Base-by-base conservation (phyloP, 257 asterid species). In the Lithospermum erythrorhizon region DNA sequence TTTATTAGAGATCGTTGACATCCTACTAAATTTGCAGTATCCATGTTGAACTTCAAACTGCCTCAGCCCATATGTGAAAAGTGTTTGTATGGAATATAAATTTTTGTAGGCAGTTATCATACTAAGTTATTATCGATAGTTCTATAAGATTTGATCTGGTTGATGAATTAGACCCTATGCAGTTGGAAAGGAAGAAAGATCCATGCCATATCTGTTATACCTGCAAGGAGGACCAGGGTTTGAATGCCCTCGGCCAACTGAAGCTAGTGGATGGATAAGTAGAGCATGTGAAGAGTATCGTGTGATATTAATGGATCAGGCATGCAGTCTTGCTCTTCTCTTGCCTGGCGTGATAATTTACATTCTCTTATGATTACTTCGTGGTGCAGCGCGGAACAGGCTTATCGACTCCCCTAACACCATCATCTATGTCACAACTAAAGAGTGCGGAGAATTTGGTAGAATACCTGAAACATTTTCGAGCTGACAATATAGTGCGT, bases 231-330 rank as follows among this genome's bases (percentile, higher is more conserved):
- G 59, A 25, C 60, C 60, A 10, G 60, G 60, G 21, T 91, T 81
- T 69, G 96, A 91, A 80, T 84, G 87, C 64, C 68, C 69, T 58
- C 76, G 97, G 29, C 98, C 95, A 57, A 68, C 95, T 54, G 98
- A 91, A 80, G 78, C 95, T 20, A 70, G 89, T 62, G 98, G 98
- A 70, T 91, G 98, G 98, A 86, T 91, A 62, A 75, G 81, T 57
- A 91, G 76, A 82, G 98, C 90, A 54, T 91, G 95, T 55, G 97
- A 91, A 74, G 94, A 88, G 67, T 79, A 68, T 70, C 97, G 97
- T 68, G 75, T 91, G 54, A 72, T 91, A 73, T 74, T 91, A 58
- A 78, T 91, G 95, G 98, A 91, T 76, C 98, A 91, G 97, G 98
- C 82, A 84, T 32, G 87, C 54, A 30, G 22, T 56, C 63, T 51